phyloP scores from a whole-genome alignment of 208 protist species.

The Crithidia bombi region DNA sequence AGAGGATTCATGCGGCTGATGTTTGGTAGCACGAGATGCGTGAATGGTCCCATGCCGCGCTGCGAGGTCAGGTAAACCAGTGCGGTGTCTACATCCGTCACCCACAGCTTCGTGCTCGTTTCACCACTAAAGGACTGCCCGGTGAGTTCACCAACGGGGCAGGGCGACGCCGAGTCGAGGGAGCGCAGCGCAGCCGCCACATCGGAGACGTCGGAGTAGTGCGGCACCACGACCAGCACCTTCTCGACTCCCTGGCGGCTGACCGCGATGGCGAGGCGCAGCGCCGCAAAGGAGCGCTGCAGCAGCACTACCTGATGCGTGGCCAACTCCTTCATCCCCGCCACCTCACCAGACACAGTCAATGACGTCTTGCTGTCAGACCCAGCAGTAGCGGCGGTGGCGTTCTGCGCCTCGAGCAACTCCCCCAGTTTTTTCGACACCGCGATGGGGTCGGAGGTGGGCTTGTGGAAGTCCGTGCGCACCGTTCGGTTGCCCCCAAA shows the following conservation, averaged over 20 bases:
- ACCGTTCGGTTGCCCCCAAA: constrained; percentile 78
- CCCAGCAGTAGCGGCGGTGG: not conserved
- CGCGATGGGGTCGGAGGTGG: constrained; percentile 39
- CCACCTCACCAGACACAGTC: constrained; percentile 1
- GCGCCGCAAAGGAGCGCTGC: constrained; percentile 45
- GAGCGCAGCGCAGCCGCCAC: constrained; percentile 53
- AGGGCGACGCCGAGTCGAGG: constrained; percentile 19
- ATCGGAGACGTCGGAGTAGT: constrained; percentile 70
- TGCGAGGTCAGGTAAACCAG: constrained; percentile 72
- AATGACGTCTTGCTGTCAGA: not conserved
- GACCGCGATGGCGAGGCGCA: constrained; percentile 55
- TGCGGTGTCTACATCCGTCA: constrained; percentile 79
- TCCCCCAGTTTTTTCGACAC: constrained; percentile 50
- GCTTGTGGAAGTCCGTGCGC: constrained; percentile 62
- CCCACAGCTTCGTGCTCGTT: constrained; percentile 62
- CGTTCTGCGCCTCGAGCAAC: constrained; percentile 43
- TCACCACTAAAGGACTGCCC: constrained; percentile 62
- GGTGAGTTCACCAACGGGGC: constrained; percentile 63
- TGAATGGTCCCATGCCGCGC: constrained; percentile 76
- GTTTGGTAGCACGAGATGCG: constrained; percentile 81
- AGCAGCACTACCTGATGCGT: constrained; percentile 57
- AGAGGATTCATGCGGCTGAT: constrained; percentile 63
- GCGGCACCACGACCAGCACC: constrained; percentile 85
- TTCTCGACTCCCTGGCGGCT: constrained; percentile 32
- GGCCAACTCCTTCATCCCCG: constrained; percentile 31